Percentiles rank a stretch among this genome's conserved stretches.
Evolutionary conservation across 495 filamentous ascomycete species (phyloP).

Genomic region (Aspergillus taichungensis): DNA sequence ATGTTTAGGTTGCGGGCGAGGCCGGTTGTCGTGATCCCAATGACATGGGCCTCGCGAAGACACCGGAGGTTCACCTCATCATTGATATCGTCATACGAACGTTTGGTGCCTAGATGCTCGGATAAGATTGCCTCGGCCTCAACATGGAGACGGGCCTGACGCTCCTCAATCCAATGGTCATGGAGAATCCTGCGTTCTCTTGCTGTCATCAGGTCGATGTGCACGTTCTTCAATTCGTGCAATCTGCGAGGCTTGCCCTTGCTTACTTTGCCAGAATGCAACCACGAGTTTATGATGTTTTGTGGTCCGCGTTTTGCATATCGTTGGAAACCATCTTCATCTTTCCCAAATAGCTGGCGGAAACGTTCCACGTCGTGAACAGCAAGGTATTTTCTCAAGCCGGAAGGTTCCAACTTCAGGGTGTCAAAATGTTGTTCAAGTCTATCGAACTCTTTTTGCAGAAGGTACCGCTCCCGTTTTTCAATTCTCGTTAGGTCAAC

Average conservation of each 20-base stretch:
- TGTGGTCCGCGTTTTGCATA: constrained; percentile 19
- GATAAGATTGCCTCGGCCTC: constrained; percentile 23
- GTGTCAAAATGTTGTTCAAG: constrained; percentile 5
- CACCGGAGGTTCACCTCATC: constrained; percentile 30
- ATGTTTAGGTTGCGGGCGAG: constrained; percentile 56
- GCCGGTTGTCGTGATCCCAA: constrained; percentile 69
- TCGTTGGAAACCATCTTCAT: constrained; percentile 20
- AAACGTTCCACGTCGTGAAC: constrained; percentile 10
- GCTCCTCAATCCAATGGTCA: constrained; percentile 40
- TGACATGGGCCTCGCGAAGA: constrained; percentile 41
- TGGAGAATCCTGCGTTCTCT: constrained; percentile 18
- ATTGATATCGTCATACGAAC: constrained; percentile 20
- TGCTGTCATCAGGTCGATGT: constrained; percentile 16
- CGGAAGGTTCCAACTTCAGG: not conserved
- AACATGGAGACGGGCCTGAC: too few species aligned
- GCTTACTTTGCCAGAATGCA: constrained; percentile 1
- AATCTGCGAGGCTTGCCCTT: constrained; percentile 6
- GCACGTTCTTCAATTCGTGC: constrained; percentile 3
- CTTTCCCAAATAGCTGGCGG: constrained; percentile 18
- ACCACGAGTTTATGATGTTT: constrained; percentile 23
- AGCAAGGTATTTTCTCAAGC: constrained; percentile 11
- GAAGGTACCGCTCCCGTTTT: constrained; percentile 12
- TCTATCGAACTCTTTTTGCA: constrained; percentile 6
- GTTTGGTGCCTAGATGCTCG: constrained; percentile 24
- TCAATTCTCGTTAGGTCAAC: constrained; percentile 32